phyloP scores from a whole-genome alignment of 73 alveolate species.

The Uronychia setigera region DNA sequence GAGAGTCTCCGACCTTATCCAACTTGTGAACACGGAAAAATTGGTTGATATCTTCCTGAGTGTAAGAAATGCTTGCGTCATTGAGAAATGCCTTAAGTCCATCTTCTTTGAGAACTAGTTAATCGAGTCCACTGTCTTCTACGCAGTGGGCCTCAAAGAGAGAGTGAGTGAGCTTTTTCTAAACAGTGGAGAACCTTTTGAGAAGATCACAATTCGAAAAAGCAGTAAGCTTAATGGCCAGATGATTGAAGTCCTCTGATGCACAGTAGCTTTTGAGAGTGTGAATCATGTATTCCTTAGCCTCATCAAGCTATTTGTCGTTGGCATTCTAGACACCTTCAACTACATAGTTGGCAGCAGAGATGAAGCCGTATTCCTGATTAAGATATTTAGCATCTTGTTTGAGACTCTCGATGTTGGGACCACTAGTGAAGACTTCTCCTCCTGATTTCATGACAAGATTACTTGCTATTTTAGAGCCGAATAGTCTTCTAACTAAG shows the following conservation, averaged over 20 bases:
- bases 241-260: conserved; percentile 30
- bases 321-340: conserved; percentile 54
- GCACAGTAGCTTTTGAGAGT: conserved; percentile 22
- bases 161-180: not conserved
- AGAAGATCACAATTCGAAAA: conserved; percentile 9
- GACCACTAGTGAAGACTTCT: conserved; percentile 73
- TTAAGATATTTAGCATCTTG: conserved; percentile 32
- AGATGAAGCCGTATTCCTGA: conserved; percentile 20
- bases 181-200: not conserved
- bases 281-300: conserved; percentile 39
- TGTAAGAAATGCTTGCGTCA: not conserved
- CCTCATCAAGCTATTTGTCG: conserved; percentile 18
- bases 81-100: conserved; percentile 13
- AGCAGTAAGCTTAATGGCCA: conserved; percentile 65
- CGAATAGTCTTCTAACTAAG: not conserved
- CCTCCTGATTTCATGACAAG: conserved; percentile 64
- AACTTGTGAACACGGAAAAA: conserved; percentile 6
- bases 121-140: not conserved
- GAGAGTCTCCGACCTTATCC: not conserved
- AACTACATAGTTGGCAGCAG: conserved; percentile 60
- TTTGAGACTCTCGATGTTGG: conserved; percentile 36
- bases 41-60: conserved; percentile 9
- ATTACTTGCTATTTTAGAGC: conserved; percentile 32
- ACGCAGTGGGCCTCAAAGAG: not conserved
- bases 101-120: not conserved